A percentile compares a stretch with the other conserved stretches of the same genome.
These are phyloP conservation scores for Penicillium griseofulvum DNA, from an alignment of 2,329 filamentous ascomycete genomes.

Conservation along the genomic window DNA sequence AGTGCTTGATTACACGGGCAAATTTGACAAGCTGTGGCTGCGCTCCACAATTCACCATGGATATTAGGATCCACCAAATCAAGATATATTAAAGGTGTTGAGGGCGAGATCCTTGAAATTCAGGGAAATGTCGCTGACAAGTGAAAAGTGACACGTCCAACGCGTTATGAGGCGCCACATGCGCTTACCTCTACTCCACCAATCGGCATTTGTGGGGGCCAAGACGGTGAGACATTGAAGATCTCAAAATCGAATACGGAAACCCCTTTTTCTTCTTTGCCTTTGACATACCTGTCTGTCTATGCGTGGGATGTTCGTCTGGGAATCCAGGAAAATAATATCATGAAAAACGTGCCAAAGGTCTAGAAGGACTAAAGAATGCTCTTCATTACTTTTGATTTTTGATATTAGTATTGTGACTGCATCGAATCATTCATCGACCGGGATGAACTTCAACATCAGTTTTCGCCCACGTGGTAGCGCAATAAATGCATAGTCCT, in stretches of 20 bases:
- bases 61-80: neutral
- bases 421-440: neutral
- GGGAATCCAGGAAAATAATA: no score
- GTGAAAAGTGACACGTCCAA: neutral
- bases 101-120: neutral
- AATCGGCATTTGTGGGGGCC: neutral
- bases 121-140: neutral
- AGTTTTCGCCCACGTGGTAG: slow-evolving; percentile 29
- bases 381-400: neutral
- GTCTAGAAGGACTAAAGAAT: neutral
- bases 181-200: neutral
- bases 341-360: no score
- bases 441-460: slow-evolving; percentile 23
- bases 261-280: no score
- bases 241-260: no score
- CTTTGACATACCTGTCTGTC: no score
- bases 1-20: neutral
- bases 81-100: neutral
- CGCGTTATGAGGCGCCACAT: neutral
- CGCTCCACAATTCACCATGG: neutral
- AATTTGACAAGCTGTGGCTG: neutral
- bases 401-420: neutral
- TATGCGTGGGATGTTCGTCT: no score
- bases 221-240: no score
- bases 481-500: slow-evolving; percentile 54